Conservation (phyloP, 148 eudicot species). For the Spergularia marina region DNA sequence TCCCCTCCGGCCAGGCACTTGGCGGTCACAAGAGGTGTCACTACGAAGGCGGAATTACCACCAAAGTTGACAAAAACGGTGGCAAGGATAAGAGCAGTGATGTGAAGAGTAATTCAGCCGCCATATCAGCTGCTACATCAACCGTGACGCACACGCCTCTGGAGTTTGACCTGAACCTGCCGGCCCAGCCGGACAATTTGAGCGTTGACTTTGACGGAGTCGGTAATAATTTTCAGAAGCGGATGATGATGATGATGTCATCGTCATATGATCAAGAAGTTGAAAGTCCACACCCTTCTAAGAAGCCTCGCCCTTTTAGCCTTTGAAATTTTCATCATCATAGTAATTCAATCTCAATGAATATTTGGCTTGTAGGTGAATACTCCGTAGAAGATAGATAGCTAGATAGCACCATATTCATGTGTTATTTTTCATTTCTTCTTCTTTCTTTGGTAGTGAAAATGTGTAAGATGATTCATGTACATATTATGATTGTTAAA, state of each 20-base stretch:
- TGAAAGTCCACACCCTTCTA: constrained; percentile 56
- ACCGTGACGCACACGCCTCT: constrained; percentile 25
- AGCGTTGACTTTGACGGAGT: constrained; percentile 37
- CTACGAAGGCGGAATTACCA: constrained; percentile 50
- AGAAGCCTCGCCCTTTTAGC: constrained; percentile 42
- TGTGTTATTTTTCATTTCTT: background rate
- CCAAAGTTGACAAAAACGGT: background rate
- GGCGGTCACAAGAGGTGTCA: constrained; percentile 84
- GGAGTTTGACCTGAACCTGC: constrained; percentile 58
- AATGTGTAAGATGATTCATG: constrained; percentile 6
- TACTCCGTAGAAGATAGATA: background rate
- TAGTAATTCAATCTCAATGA: too few relatives aligned
- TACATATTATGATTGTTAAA: background rate
- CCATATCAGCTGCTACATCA: constrained; percentile 14
- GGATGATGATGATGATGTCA: background rate
- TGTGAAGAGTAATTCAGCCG: background rate
- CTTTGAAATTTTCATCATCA: background rate
- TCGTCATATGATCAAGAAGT: constrained; percentile 49
- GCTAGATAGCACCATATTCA: background rate
- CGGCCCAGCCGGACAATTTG: constrained; percentile 49
- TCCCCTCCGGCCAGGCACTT: constrained; percentile 70
- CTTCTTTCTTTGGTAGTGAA: background rate
- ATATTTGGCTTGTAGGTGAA: background rate
- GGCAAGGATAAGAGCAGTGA: background rate
- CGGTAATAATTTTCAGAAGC: constrained; percentile 23